Base-by-base conservation (phyloP, 2,329 filamentous ascomycete species). In the Calonectria honghensis region DNA sequence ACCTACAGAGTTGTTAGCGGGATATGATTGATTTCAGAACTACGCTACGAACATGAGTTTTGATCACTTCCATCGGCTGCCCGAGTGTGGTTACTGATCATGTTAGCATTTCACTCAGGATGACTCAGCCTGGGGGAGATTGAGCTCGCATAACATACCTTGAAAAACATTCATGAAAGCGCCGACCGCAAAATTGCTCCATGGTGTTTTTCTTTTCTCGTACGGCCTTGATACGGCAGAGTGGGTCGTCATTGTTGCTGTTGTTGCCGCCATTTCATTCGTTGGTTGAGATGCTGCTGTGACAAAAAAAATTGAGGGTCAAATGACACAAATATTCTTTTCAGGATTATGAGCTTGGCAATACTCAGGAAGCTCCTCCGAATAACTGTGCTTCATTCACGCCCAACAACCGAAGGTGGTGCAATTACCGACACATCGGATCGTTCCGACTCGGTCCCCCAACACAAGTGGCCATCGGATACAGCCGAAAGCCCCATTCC, bases 11-110 rank as follows among this genome's bases (percentile, higher is more conserved):
- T 14, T 29, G 5, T 48, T 24, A 72, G 14, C 1, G 39, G 9
- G 9, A 1, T 11, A 10, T 1, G 1, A 4, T 57, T 37, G 1
- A 3, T 14, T 11, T 13, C 10, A 6, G 3, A 11, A 20, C 13
- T 4, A 18, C 16, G 6, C 11, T 48, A 54, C 72, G 13, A n/a
- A 71, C 72, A 29, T 73, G 72, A 1, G 72, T 73, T 39, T 73
- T 73, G 9, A 73, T 48, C 20, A 73, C 72, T 52, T 73, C 72
- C 68, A 74, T 71, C 3, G 72, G 68, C 6, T 74, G 68, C 14
- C 72, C 72, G 31, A 71, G 63, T 10, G 68, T 45, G 16, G 72
- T 74, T 2, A 72, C 72, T 72, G 14, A 41, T 9, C 9, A 41
- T 48, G 31, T 52, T 29, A 66, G 45, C 41, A 31, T 24, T 41